A percentile compares a stretch with the other conserved stretches of the same genome.
Evolutionary conservation across 495 filamentous ascomycete genomes (phyloP).

Genomic region (Xylaria sp.): DNA sequence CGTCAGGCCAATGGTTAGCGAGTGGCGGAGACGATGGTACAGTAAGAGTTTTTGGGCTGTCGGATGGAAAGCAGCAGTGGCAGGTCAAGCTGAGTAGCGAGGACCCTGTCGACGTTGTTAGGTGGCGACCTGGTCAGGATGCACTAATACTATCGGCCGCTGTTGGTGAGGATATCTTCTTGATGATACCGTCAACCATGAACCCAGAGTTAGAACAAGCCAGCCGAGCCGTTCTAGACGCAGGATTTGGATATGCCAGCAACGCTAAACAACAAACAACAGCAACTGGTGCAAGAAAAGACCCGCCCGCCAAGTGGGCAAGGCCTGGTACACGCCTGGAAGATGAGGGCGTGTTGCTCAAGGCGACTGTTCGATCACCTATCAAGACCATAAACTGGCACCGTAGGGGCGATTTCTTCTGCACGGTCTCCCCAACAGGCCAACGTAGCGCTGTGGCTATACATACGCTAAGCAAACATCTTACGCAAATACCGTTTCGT

Average conservation of each 20-base stretch:
- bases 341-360: conserved; percentile 77
- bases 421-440: conserved; percentile 83
- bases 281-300: conserved; percentile 70
- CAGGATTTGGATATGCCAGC: conserved; percentile 88
- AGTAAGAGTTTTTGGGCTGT: conserved; percentile 87
- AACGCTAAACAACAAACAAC: conserved; percentile 62
- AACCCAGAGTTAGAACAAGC: conserved; percentile 74
- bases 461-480: conserved; percentile 92
- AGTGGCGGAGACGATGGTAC: conserved; percentile 95
- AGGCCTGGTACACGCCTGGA: conserved; percentile 76
- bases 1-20: conserved; percentile 77
- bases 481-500: conserved; percentile 92
- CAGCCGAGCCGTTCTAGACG: conserved; percentile 78
- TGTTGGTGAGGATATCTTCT: conserved; percentile 82
- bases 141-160: conserved; percentile 81
- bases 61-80: conserved; percentile 89
- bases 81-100: conserved; percentile 76
- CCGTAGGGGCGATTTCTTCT: conserved; percentile 91
- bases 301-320: conserved; percentile 79
- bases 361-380: conserved; percentile 78
- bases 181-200: conserved; percentile 75
- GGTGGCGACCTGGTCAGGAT: conserved; percentile 88
- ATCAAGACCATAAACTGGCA: conserved; percentile 96
- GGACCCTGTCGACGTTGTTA: conserved; percentile 84
- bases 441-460: conserved; percentile 88